Percentiles rank a stretch among this genome's conserved stretches.
These are phyloP conservation scores for Oryza officinalis DNA, from an alignment of 176 grass and related monocot genomes.

Conservation along the genomic window DNA sequence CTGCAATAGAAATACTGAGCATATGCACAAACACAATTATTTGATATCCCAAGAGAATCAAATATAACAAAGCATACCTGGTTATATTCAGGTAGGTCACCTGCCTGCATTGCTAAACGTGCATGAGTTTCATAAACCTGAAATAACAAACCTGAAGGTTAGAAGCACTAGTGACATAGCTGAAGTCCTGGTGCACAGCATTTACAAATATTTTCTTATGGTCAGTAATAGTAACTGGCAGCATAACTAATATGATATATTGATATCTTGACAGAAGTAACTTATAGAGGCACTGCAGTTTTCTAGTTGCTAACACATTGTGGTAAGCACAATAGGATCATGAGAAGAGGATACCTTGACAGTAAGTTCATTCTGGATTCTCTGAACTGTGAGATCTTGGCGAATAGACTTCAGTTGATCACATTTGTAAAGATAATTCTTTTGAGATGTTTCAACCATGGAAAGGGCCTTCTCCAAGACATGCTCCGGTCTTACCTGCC, in stretches of 20 bases:
- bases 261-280: constrained; percentile 18
- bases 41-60: constrained; percentile 20
- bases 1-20: not conserved
- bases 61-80: constrained; percentile 57
- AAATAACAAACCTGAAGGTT: constrained; percentile 48
- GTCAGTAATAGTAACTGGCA: not conserved
- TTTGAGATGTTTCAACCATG: constrained; percentile 83
- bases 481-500: constrained; percentile 90
- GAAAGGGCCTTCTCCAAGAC: constrained; percentile 85
- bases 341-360: constrained; percentile 68
- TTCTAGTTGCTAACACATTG: not conserved
- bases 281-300: not conserved
- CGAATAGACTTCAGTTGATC: constrained; percentile 98
- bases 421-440: constrained; percentile 93
- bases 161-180: not conserved
- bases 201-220: constrained; percentile 11
- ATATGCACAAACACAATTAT: constrained; percentile 10
- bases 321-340: constrained; percentile 14
- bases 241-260: constrained; percentile 10
- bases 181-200: constrained; percentile 17
- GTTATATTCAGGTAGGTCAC: constrained; percentile 90
- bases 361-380: constrained; percentile 87
- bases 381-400: constrained; percentile 96
- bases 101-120: constrained; percentile 78
- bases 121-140: constrained; percentile 99